Evolutionary conservation across 2,329 filamentous ascomycete species (phyloP).

Genomic region (Talaromyces funiculosus): DNA sequence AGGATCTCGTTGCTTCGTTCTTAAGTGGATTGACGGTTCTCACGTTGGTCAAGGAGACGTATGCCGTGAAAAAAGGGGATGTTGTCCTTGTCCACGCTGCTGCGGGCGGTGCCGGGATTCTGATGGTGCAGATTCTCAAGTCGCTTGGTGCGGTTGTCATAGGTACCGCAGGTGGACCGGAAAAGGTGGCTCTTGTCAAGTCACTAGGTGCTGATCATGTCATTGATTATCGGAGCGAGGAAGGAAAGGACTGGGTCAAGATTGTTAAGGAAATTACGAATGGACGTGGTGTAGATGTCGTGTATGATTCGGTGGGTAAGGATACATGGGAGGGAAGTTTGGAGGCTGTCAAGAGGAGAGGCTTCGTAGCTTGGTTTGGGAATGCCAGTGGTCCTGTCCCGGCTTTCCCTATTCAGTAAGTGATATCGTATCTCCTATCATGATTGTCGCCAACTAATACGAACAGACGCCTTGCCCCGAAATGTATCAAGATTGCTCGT

Average conservation of each 20-base stretch:
- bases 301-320: conserved; percentile 84
- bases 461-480: conserved; percentile 42
- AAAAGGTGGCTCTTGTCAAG: conserved; percentile 66
- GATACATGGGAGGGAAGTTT: conserved; percentile 75
- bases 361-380: conserved; percentile 70
- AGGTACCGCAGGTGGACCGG: conserved; percentile 67
- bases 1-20: conserved; percentile 62
- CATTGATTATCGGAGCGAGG: conserved; percentile 78
- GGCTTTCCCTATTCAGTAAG: conserved; percentile 59
- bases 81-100: conserved; percentile 82
- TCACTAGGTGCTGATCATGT: conserved; percentile 62
- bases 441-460: background rate
- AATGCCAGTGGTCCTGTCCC: conserved; percentile 75
- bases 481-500: conserved; percentile 73
- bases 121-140: conserved; percentile 69
- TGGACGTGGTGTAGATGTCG: conserved; percentile 65
- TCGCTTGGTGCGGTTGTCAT: conserved; percentile 71
- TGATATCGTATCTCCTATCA: conserved; percentile 11
- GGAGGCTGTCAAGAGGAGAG: conserved; percentile 69
- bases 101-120: conserved; percentile 71
- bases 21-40: conserved; percentile 80
- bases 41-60: conserved; percentile 69
- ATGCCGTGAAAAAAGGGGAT: conserved; percentile 65
- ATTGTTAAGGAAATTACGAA: conserved; percentile 77
- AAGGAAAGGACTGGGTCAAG: conserved; percentile 72